These are phyloP conservation scores for Cotoneaster glaucophyllus DNA, from an alignment of 306 rosid species.

Conservation along the genomic window DNA sequence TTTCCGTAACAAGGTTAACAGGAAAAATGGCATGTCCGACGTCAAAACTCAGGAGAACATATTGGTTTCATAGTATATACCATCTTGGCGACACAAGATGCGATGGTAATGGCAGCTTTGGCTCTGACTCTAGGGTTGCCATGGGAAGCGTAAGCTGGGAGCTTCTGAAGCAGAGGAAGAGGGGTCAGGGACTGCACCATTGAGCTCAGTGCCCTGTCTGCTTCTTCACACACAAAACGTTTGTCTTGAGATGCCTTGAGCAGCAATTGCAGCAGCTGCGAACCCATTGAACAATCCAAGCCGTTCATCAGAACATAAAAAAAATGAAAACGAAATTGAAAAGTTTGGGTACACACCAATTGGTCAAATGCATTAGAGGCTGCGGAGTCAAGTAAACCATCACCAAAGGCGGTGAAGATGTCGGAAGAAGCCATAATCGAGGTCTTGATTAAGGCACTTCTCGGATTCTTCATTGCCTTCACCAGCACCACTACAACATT, in stretches of 20 bases:
- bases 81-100: slow-evolving; percentile 78
- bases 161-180: slow-evolving; percentile 61
- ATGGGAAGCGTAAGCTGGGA: slow-evolving; percentile 51
- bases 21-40: not conserved
- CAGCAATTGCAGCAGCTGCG: slow-evolving; percentile 68
- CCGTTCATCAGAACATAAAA: not conserved
- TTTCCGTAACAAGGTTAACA: not conserved
- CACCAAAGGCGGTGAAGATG: slow-evolving; percentile 65
- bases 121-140: slow-evolving; percentile 73
- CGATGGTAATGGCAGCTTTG: slow-evolving; percentile 62
- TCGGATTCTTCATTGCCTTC: slow-evolving; percentile 86
- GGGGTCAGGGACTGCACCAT: slow-evolving; percentile 67
- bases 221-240: slow-evolving; percentile 89
- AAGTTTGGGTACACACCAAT: slow-evolving; percentile 38
- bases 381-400: slow-evolving; percentile 53
- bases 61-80: slow-evolving; percentile 14
- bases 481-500: slow-evolving; percentile 56
- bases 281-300: slow-evolving; percentile 16
- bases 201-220: slow-evolving; percentile 56
- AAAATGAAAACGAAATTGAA: not conserved
- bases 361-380: slow-evolving; percentile 59
- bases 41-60: not conserved
- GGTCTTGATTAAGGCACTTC: slow-evolving; percentile 88
- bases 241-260: slow-evolving; percentile 90
- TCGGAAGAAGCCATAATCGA: slow-evolving; percentile 91